Conservation (phyloP, 495 filamentous ascomycete species). For the Lepidopterella palustris region DNA sequence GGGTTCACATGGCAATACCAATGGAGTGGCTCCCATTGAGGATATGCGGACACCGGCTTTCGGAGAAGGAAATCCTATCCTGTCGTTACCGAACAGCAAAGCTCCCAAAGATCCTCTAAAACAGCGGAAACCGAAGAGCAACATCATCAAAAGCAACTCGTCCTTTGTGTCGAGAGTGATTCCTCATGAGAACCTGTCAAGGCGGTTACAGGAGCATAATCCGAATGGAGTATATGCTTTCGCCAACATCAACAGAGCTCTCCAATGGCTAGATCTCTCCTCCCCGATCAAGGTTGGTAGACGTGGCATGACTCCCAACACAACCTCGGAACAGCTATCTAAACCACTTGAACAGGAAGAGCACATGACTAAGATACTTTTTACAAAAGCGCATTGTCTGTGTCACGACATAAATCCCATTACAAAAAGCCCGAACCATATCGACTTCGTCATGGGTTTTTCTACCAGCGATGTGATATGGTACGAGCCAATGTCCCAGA, state of each 20-base stretch:
- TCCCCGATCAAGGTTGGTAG: conserved; percentile 48
- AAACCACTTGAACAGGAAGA: conserved; percentile 48
- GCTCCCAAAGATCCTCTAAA: conserved; percentile 69
- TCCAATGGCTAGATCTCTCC: conserved; percentile 74
- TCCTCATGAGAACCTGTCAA: conserved; percentile 70
- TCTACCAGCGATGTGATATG: conserved; percentile 95
- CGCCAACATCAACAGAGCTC: conserved; percentile 89
- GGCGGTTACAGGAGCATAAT: conserved; percentile 70
- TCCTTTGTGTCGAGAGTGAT: conserved; percentile 96
- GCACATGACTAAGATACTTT: conserved; percentile 87
- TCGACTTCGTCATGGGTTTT: conserved; percentile 92
- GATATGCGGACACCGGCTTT: conserved; percentile 55
- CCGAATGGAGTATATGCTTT: conserved; percentile 80
- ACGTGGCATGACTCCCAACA: too few species aligned
- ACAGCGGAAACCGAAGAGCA: conserved; percentile 88
- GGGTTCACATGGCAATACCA: conserved; percentile 22
- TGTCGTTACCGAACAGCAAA: conserved; percentile 45
- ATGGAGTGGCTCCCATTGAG: conserved; percentile 28
- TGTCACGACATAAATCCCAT: conserved; percentile 87
- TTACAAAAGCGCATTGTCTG: conserved; percentile 90
- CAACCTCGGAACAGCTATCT: conserved; percentile 29
- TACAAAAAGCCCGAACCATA: conserved; percentile 70
- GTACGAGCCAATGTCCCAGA: conserved; percentile 96
- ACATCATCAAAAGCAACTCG: conserved; percentile 95
- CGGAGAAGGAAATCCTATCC: conserved; percentile 76